These are phyloP conservation scores for Carex pumila DNA, from an alignment of 176 grass and related monocot species.

Conservation along the genomic window DNA sequence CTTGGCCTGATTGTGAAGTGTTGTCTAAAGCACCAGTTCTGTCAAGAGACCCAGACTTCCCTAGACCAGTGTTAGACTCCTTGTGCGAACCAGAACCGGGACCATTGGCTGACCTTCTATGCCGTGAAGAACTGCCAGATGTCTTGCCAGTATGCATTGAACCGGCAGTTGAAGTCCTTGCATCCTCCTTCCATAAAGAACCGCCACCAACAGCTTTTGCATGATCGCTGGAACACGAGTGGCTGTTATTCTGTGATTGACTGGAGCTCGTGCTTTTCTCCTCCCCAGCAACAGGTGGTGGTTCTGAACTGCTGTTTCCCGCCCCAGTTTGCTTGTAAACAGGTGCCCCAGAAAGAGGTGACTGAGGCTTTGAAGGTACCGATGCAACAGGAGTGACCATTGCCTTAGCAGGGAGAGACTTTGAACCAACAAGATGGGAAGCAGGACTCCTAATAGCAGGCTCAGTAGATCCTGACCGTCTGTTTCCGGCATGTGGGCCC, in stretches of 20 bases:
- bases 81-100: conserved; percentile 47
- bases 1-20: conserved; percentile 39
- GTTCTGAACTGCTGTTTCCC: conserved; percentile 20
- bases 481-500: conserved; percentile 59
- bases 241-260: conserved; percentile 82
- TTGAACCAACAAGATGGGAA: conserved; percentile 32
- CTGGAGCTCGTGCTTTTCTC: conserved; percentile 93
- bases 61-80: conserved; percentile 27
- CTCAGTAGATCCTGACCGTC: conserved; percentile 51
- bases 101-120: conserved; percentile 50
- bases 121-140: conserved; percentile 50
- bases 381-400: conserved; percentile 15
- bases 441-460: conserved; percentile 34
- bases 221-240: conserved; percentile 79
- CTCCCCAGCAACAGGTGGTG: conserved; percentile 27
- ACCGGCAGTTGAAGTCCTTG: conserved; percentile 66
- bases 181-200: conserved; percentile 65
- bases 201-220: conserved; percentile 40
- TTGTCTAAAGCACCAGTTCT: conserved; percentile 39
- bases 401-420: conserved; percentile 35
- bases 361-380: conserved; percentile 3
- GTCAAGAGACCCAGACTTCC: conserved; percentile 41
- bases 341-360: conserved; percentile 10
- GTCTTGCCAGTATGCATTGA: conserved; percentile 51
- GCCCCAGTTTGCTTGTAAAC: conserved; percentile 15